phyloP scores from a whole-genome alignment of 108 stramenopile genomes.

The Cyclotella cryptica region DNA sequence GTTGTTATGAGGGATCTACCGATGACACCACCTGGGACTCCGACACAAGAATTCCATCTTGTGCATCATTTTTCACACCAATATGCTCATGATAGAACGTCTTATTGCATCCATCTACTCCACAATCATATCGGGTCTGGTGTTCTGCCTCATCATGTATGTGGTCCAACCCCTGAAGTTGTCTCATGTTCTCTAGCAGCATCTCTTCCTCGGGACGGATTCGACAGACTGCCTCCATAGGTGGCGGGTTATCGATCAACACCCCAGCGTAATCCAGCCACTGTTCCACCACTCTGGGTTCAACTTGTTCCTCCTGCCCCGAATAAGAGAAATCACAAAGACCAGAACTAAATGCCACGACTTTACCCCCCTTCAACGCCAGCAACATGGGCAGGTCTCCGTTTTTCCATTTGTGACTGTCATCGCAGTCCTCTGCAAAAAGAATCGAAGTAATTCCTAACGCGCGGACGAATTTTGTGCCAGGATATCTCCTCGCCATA shows the following conservation, averaged over 20 bases:
- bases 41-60: constrained; percentile 71
- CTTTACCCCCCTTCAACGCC: constrained; percentile 72
- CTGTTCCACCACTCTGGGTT: constrained; percentile 57
- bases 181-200: constrained; percentile 65
- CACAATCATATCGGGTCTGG: constrained; percentile 72
- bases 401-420: constrained; percentile 44
- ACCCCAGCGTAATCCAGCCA: constrained; percentile 80
- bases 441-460: constrained; percentile 58
- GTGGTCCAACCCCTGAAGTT: constrained; percentile 23
- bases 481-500: constrained; percentile 47
- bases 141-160: constrained; percentile 12
- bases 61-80: constrained; percentile 68
- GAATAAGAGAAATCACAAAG: constrained; percentile 49
- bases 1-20: not conserved
- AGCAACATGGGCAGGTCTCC: constrained; percentile 72
- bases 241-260: constrained; percentile 56
- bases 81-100: constrained; percentile 83
- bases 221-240: constrained; percentile 62
- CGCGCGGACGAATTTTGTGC: constrained; percentile 78
- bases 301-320: constrained; percentile 36
- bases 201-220: constrained; percentile 82
- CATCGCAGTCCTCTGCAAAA: constrained; percentile 50
- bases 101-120: constrained; percentile 73
- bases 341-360: constrained; percentile 59
- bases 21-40: constrained; percentile 50